Percentiles rank a stretch among this genome's conserved stretches.
phyloP scores from a whole-genome alignment of 495 filamentous ascomycete species.

The Recurvomyces mirabilis region DNA sequence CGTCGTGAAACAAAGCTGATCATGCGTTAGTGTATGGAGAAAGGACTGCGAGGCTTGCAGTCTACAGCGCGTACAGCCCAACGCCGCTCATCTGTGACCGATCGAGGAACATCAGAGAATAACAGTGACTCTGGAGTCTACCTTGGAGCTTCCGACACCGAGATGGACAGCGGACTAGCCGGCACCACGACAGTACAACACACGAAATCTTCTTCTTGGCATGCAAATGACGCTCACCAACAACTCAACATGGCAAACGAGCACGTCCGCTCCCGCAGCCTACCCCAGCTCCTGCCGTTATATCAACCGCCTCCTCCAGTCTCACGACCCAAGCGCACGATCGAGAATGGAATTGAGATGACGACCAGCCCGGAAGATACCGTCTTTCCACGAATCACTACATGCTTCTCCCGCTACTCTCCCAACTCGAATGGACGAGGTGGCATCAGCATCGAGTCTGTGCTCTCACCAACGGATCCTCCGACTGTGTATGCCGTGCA shows the following conservation, averaged over 20 bases:
- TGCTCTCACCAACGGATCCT: conserved; percentile 14
- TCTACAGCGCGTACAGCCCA: conserved; percentile 31
- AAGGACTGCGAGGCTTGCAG: conserved; percentile 39
- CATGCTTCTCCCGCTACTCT: conserved; percentile 3
- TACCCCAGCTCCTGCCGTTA: conserved; percentile 18
- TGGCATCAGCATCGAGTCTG: conserved; percentile 19
- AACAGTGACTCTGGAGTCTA: conserved; percentile 21
- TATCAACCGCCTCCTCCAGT: conserved; percentile 20
- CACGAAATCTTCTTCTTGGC: conserved; percentile 14
- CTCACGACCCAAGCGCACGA: not conserved
- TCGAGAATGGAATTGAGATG: not conserved
- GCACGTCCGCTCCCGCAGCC: conserved; percentile 15
- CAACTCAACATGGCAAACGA: not conserved
- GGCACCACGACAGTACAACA: not conserved
- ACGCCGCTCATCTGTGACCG: conserved; percentile 13
- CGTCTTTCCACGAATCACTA: not conserved
- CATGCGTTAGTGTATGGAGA: conserved; percentile 40
- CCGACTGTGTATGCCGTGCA: no score
- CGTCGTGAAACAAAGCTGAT: not conserved
- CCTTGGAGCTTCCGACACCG: conserved; percentile 14
- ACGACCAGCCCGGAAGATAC: conserved; percentile 11
- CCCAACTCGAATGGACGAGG: conserved; percentile 12
- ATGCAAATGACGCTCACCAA: conserved; percentile 1
- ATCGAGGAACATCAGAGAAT: conserved; percentile 17
- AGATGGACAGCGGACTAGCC: conserved; percentile 16